Percentiles rank a stretch among this genome's conserved stretches.
These are phyloP conservation scores for Sarcodon aspratus DNA, from an alignment of 768 basidiomycete genomes.

Conservation along the genomic window DNA sequence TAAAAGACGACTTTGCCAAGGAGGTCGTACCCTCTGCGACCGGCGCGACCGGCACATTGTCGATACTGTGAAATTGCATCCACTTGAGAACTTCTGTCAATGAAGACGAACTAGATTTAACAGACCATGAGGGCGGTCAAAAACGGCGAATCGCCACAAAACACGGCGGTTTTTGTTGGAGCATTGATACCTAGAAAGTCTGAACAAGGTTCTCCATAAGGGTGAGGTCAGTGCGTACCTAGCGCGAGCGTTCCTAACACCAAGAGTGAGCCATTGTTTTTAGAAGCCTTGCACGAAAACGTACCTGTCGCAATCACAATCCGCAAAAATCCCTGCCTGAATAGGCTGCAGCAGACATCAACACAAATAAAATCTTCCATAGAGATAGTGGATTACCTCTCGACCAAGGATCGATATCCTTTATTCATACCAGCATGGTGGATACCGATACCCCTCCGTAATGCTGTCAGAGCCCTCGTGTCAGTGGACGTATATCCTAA, in stretches of 20 bases:
- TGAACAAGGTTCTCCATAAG: neutral
- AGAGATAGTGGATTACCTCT: conserved; percentile 26
- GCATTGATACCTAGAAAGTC: conserved; percentile 39
- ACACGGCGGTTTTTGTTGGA: conserved; percentile 54
- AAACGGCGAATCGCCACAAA: conserved; percentile 50
- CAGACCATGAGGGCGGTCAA: conserved; percentile 49
- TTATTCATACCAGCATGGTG: conserved; percentile 66
- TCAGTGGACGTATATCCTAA: conserved; percentile 25
- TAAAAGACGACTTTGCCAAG: conserved; percentile 67
- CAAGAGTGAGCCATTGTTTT: neutral
- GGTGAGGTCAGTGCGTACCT: conserved; percentile 18
- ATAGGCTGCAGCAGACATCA: conserved; percentile 27
- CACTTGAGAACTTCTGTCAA: neutral
- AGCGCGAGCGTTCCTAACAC: conserved; percentile 50
- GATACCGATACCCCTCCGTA: conserved; percentile 52
- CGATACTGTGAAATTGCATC: conserved; percentile 36
- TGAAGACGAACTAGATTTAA: neutral
- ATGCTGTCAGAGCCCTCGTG: conserved; percentile 33
- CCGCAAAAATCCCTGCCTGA: conserved; percentile 49
- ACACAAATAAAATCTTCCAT: too few species aligned
- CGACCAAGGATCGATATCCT: conserved; percentile 42
- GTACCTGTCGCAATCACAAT: conserved; percentile 58
- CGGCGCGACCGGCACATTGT: conserved; percentile 65
- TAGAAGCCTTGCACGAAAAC: conserved; percentile 1
- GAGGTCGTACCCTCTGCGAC: conserved; percentile 59